Evolutionary conservation across 805 yeast species (phyloP).

Genomic region (Ogataea pilisensis): DNA sequence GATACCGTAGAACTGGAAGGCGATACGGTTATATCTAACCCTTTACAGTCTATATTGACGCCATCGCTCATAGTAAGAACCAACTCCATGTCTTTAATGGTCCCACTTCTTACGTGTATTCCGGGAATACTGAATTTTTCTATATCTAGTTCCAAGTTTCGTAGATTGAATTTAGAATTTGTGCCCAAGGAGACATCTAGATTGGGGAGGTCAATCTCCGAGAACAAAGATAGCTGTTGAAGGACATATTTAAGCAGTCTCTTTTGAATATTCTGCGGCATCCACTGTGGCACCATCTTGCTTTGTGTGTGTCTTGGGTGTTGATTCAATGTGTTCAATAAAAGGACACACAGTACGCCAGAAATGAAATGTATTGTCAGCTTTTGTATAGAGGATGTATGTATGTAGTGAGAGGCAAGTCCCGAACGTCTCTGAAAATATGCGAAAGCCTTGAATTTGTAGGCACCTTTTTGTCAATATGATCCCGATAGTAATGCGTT

Average conservation of each 20-base stretch:
- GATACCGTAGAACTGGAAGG: constrained; percentile 24
- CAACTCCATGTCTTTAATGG: constrained; percentile 49
- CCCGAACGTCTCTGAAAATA: too few relatives aligned
- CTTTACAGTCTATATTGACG: constrained; percentile 54
- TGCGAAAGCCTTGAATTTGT: too few relatives aligned
- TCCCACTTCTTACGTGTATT: constrained; percentile 57
- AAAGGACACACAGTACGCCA: too few relatives aligned
- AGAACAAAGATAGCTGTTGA: constrained; percentile 75
- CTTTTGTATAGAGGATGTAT: too few relatives aligned
- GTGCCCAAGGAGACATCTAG: constrained; percentile 74
- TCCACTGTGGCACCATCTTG: constrained; percentile 48
- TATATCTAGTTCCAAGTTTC: constrained; percentile 67
- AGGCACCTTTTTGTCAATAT: too few relatives aligned
- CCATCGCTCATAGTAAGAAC: constrained; percentile 69
- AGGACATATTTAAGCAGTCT: constrained; percentile 74
- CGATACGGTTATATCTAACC: constrained; percentile 48
- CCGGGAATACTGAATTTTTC: constrained; percentile 68
- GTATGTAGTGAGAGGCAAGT: too few relatives aligned
- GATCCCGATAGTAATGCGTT: too few relatives aligned
- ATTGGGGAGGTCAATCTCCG: constrained; percentile 71
- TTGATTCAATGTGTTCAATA: too few relatives aligned
- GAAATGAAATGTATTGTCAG: too few relatives aligned
- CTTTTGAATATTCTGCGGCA: constrained; percentile 82
- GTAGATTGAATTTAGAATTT: constrained; percentile 42
- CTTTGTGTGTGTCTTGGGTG: too few relatives aligned